Conservation (phyloP, 768 basidiomycete genomes). For the Amanita thiersii region DNA sequence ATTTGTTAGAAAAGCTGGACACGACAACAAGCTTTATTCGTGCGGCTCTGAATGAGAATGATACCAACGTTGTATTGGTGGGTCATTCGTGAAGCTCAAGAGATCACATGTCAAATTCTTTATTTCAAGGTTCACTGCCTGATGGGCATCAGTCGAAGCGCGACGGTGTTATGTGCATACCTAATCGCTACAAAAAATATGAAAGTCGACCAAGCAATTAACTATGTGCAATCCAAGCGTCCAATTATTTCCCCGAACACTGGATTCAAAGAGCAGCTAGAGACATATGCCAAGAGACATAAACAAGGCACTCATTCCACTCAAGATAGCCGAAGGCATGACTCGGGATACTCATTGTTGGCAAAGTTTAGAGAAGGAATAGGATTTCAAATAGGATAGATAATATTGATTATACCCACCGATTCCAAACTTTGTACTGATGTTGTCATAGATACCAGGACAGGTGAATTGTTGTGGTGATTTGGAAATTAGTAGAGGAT, state of each 20-base stretch:
- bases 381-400: too few relatives aligned
- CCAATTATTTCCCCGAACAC: constrained; percentile 57
- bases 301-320: constrained; percentile 14
- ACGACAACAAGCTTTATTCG: constrained; percentile 45
- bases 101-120: constrained; percentile 1
- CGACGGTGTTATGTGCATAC: constrained; percentile 73
- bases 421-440: too few relatives aligned
- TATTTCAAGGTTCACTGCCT: constrained; percentile 79
- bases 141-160: constrained; percentile 67
- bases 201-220: constrained; percentile 44
- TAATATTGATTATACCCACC: too few relatives aligned
- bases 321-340: too few relatives aligned
- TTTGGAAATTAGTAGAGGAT: not conserved
- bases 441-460: too few relatives aligned
- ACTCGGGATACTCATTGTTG: too few relatives aligned
- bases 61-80: constrained; percentile 40
- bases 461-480: not conserved
- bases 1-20: constrained; percentile 40
- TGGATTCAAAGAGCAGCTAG: constrained; percentile 58
- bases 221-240: constrained; percentile 46
- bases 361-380: too few relatives aligned
- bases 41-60: constrained; percentile 35
- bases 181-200: constrained; percentile 47
- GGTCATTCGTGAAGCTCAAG: constrained; percentile 14
- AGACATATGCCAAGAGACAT: constrained; percentile 24